A percentile compares a stretch with the other conserved stretches of the same genome.
These are phyloP conservation scores for Perkinsus marinus DNA, from an alignment of 169 alveolate species.

Conservation along the genomic window DNA sequence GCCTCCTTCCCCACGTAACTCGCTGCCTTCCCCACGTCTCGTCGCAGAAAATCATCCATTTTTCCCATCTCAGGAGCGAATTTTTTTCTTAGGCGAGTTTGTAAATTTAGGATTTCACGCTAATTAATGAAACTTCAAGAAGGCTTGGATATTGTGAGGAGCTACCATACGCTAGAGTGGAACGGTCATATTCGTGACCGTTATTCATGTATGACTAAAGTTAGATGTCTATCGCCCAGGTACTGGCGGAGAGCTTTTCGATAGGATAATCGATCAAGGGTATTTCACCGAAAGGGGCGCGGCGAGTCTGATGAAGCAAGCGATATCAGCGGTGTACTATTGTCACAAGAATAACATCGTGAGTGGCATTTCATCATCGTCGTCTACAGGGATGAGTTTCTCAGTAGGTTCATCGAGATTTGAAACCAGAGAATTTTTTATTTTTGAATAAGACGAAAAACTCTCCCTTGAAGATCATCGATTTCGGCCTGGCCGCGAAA, in stretches of 20 bases:
- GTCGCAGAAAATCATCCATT: no score
- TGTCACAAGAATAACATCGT: conserved; percentile 48
- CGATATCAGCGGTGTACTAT: conserved; percentile 68
- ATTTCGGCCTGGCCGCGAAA: conserved; percentile 46
- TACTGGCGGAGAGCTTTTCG: conserved; percentile 78
- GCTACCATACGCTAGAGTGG: no score
- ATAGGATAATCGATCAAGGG: conserved; percentile 50
- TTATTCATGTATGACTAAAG: no score
- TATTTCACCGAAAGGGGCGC: conserved; percentile 64
- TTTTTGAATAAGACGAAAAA: conserved; percentile 37
- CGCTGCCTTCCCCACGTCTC: no score
- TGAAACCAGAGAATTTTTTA: conserved; percentile 72
- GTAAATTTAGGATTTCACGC: no score
- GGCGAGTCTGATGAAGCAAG: conserved; percentile 65
- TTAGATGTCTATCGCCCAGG: conserved; percentile 72
- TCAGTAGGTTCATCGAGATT: conserved; percentile 50
- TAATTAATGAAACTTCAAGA: no score
- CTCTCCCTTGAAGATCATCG: conserved; percentile 40
- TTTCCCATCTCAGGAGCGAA: no score
- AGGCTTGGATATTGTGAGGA: no score
- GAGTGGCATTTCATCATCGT: not conserved
- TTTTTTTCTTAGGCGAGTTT: no score
- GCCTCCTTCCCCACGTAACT: no score
- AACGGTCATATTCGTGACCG: no score
- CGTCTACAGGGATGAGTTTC: no score